Evolutionary conservation across 2,329 filamentous ascomycete species (phyloP).

Genomic region (Davidsoniella neocaledoniae): DNA sequence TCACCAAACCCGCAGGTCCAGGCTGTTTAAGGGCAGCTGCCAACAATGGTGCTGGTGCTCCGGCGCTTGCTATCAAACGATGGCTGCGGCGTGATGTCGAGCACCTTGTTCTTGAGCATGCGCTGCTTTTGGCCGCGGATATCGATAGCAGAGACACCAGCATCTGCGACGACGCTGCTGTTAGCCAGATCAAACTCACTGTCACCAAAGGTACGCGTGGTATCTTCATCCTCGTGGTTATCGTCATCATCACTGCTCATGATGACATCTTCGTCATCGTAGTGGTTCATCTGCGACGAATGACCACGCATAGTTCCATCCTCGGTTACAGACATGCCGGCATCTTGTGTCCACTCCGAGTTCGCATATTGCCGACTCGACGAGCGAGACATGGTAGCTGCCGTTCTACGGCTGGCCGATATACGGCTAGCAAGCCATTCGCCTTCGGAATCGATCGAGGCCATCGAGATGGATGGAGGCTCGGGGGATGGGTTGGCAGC

Average conservation of each 20-base stretch:
- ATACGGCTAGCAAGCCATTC: constrained; percentile 79
- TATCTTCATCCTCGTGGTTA: constrained; percentile 14
- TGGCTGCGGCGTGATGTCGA: constrained; percentile 44
- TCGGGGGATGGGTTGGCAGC: constrained; percentile 29
- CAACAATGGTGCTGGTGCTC: constrained; percentile 7
- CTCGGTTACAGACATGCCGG: constrained; percentile 3
- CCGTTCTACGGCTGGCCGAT: not conserved
- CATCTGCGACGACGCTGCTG: not conserved
- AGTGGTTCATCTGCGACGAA: constrained; percentile 4
- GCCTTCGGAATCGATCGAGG: constrained; percentile 86
- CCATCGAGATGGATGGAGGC: constrained; percentile 63
- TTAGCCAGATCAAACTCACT: constrained; percentile 15
- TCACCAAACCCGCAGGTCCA: not conserved
- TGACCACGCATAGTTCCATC: constrained; percentile 2
- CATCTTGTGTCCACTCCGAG: constrained; percentile 41
- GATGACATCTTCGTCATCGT: constrained; percentile 23
- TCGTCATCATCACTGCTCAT: constrained; percentile 34
- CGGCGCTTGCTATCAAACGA: constrained; percentile 33
- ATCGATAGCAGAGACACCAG: constrained; percentile 17
- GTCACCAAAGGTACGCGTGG: constrained; percentile 11
- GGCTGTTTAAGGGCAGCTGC: not conserved
- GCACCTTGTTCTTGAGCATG: constrained; percentile 30
- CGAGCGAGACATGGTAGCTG: constrained; percentile 13
- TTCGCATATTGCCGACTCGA: constrained; percentile 24
- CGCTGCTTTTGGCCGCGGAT: not conserved